Conservation (phyloP, 2,329 filamentous ascomycete genomes). For the Davidsoniella eucalypti region DNA sequence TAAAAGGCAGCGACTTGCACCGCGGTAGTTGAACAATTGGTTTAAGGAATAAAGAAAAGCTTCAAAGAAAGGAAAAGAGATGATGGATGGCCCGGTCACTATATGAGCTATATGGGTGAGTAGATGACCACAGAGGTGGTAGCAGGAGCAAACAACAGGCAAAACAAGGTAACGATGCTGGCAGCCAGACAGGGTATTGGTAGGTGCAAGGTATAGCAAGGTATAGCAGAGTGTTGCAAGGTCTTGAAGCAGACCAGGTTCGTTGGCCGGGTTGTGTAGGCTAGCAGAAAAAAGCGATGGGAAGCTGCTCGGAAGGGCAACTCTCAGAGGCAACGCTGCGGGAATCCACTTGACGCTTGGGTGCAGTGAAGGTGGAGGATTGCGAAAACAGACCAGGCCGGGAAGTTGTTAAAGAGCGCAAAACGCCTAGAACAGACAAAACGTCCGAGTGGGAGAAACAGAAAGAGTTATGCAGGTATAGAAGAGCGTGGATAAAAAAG, state of each 20-base stretch:
- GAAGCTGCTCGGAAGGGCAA: background rate
- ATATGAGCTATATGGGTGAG: slow-evolving; percentile 6
- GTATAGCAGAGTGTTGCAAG: too few species aligned
- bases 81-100: background rate
- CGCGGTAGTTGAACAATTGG: slow-evolving; percentile 4
- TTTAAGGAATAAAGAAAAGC: background rate
- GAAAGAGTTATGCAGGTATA: background rate
- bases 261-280: too few species aligned
- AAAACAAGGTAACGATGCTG: background rate
- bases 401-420: slow-evolving; percentile 6
- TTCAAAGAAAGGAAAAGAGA: slow-evolving; percentile 8
- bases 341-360: background rate
- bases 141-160: slow-evolving; percentile 6
- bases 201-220: too few species aligned
- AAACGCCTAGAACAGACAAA: slow-evolving; percentile 8
- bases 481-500: background rate
- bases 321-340: too few species aligned
- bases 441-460: background rate
- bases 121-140: slow-evolving; percentile 4
- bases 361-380: slow-evolving; percentile 1
- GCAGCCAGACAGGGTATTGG: too few species aligned
- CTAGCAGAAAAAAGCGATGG: background rate
- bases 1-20: slow-evolving; percentile 3
- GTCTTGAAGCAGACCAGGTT: too few species aligned
- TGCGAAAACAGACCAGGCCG: slow-evolving; percentile 2